Evolutionary conservation across 2,329 filamentous ascomycete species (phyloP).

Genomic region (Sclerotinia glacialis): DNA sequence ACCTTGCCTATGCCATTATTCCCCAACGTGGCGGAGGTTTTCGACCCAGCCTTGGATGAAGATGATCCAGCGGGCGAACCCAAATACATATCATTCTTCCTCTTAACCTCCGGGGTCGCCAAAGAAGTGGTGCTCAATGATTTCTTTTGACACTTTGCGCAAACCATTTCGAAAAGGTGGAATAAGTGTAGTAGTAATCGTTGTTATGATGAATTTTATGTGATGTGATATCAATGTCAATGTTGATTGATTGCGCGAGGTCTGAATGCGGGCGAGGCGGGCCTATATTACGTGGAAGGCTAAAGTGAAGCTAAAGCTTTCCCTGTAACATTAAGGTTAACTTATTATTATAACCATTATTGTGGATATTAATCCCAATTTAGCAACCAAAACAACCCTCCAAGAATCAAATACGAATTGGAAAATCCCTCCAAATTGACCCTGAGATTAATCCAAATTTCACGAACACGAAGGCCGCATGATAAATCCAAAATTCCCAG

Average conservation of each 20-base stretch:
- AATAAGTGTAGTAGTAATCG: background rate
- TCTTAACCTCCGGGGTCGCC: constrained; percentile 63
- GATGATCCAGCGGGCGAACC: constrained; percentile 52
- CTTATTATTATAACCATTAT: constrained; percentile 2
- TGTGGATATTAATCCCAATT: constrained; percentile 22
- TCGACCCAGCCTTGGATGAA: constrained; percentile 43
- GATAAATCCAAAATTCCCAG: background rate
- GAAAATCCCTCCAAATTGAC: background rate
- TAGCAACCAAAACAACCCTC: constrained; percentile 16
- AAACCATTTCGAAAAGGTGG: constrained; percentile 53
- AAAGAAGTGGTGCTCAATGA: constrained; percentile 57
- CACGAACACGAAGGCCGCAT: background rate
- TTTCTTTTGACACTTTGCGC: constrained; percentile 63
- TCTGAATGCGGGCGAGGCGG: constrained; percentile 9
- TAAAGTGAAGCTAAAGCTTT: constrained; percentile 16
- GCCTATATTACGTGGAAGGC: constrained; percentile 12
- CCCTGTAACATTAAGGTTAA: background rate
- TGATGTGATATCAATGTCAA: constrained; percentile 18
- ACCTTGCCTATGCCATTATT: constrained; percentile 60
- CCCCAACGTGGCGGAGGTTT: constrained; percentile 54
- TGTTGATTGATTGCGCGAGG: constrained; percentile 19
- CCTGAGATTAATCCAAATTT: background rate
- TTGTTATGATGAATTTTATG: constrained; percentile 24
- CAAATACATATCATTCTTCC: constrained; percentile 66
- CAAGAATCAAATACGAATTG: constrained; percentile 21